Base-by-base conservation (phyloP, 1,284 basidiomycete species). In the Ganoderma leucocontextum region DNA sequence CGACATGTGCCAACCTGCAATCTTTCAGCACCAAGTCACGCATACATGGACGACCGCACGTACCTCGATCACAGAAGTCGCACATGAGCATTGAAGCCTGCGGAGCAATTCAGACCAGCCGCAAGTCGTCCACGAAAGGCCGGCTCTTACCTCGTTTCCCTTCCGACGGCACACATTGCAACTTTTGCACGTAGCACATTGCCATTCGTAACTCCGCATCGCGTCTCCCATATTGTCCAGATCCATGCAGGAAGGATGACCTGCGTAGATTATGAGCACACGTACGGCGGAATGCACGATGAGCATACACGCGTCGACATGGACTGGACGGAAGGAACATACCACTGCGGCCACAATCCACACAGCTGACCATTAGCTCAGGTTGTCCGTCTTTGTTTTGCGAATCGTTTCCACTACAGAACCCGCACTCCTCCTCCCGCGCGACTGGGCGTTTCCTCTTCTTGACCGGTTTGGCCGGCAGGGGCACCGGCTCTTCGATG, bases 41-140 rank as follows among this genome's bases (percentile, higher is more conserved):
- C 70, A 66, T 35, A 77, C 81, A 55, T 78, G 38, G 33, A 36
- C 9, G 22, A 13, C n/a, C 15, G 10, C 13, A 60, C 58, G 39
- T 38, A 87, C 94, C 96, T 84, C 96, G 86, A 83, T 99, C 97
- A 79, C 97, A 99, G 62, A 86, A 88, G 83, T 99, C 97, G 80
- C 97, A 99, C 75, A 99, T 94, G 71, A 99, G 81, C 75, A 99
- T 91, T 67, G 89, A 86, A 66, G 86, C 90, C 95, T 97, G 79
- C 53, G 63, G 64, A 35, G 75, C 70, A 44, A 74, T 73, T 63
- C 49, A 74, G 64, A 39, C 66, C 41, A 29, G 62, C 53, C 29
- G 10, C 19, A 42, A 52, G 41, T 62, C 58, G 57, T 39, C 38
- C 44, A 57, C 62, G 39, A 29, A 59, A 66, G 70, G 59, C 9